Percentiles rank a stretch among this genome's conserved stretches.
Evolutionary conservation across 176 grass and related monocot genomes (phyloP).

Genomic region (Aegilops sharonensis): DNA sequence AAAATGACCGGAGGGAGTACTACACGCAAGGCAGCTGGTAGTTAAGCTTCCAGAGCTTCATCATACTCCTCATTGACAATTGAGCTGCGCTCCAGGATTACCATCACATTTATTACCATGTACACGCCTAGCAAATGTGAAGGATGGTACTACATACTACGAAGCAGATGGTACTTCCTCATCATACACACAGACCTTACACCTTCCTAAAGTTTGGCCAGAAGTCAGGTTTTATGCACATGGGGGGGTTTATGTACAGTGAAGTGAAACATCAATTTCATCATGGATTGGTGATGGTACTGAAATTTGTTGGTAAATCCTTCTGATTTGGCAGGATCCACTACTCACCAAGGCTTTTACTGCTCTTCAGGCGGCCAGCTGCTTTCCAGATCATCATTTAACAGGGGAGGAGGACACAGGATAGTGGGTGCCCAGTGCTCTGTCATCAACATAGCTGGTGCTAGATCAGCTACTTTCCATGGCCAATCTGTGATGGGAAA

Average conservation of each 20-base stretch:
- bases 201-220: not conserved
- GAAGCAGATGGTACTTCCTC: not conserved
- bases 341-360: constrained; percentile 25
- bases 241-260: constrained; percentile 10
- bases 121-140: constrained; percentile 4
- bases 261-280: not conserved
- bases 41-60: not conserved
- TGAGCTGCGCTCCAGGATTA: not conserved
- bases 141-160: not conserved
- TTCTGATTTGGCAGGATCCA: constrained; percentile 13
- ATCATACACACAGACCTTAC: not conserved
- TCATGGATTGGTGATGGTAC: constrained; percentile 11
- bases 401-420: not conserved
- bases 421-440: not conserved
- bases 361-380: not conserved
- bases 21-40: not conserved
- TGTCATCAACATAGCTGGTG: constrained; percentile 11
- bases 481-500: constrained; percentile 3
- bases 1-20: not conserved
- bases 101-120: not conserved
- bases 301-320: not conserved
- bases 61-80: not conserved
- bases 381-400: constrained; percentile 35
- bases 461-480: constrained; percentile 1
- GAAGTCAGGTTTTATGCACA: constrained; percentile 27